These are phyloP conservation scores for Neurospora sp. DNA, from an alignment of 495 filamentous ascomycete genomes.

Conservation along the genomic window DNA sequence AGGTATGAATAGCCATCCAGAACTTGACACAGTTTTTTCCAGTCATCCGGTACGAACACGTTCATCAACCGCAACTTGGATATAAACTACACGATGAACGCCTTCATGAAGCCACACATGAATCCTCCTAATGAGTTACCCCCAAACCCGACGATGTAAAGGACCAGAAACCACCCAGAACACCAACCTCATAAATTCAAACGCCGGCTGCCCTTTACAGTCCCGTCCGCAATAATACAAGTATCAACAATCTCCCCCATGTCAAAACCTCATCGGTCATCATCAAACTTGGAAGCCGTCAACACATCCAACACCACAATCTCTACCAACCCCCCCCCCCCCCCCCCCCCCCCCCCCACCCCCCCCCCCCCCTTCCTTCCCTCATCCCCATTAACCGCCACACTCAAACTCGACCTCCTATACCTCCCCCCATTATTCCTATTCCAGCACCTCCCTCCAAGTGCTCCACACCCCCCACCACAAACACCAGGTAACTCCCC, in stretches of 20 bases:
- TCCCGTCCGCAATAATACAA: neutral
- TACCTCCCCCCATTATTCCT: neutral
- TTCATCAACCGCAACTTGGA: neutral
- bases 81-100: neutral
- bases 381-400: neutral
- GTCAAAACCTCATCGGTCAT: neutral
- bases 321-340: too few relatives aligned
- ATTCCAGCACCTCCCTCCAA: neutral
- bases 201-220: neutral
- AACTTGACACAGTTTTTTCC: neutral
- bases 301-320: neutral
- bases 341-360: too few relatives aligned
- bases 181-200: neutral
- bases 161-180: neutral
- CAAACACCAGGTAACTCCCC: neutral
- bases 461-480: neutral
- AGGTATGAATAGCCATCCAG: neutral
- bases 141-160: neutral
- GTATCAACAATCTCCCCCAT: neutral
- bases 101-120: neutral
- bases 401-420: neutral
- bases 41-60: neutral
- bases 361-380: too few relatives aligned
- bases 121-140: neutral
- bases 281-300: neutral